Percentiles rank a stretch among this genome's conserved stretches.
phyloP scores from a whole-genome alignment of 139 green algal species.

The Desmodesmus armatus region DNA sequence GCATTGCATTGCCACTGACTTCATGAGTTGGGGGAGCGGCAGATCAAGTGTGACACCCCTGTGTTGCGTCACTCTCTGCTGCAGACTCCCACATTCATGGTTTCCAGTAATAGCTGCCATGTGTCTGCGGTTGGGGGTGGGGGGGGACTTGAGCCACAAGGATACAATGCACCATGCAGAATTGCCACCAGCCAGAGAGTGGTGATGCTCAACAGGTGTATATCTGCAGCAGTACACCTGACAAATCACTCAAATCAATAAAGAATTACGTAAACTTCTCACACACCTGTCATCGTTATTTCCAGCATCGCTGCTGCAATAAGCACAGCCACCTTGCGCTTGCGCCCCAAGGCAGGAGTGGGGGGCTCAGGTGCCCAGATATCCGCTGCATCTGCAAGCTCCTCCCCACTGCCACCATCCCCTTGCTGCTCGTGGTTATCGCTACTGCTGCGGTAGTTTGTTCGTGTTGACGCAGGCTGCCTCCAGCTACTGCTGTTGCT shows the following conservation, averaged over 20 bases:
- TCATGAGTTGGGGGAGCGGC: background rate
- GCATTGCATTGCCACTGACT: background rate
- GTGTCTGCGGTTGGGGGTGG: too few species aligned
- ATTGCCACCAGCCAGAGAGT: too few species aligned
- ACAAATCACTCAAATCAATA: background rate
- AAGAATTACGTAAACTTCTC: background rate
- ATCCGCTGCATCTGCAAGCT: background rate
- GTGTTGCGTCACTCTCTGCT: background rate
- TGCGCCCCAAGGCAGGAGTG: constrained; percentile 25
- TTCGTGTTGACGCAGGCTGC: too few species aligned
- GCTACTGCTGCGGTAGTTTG: background rate
- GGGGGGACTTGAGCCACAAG: too few species aligned
- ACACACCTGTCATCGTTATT: constrained; percentile 45
- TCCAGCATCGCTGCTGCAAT: constrained; percentile 34
- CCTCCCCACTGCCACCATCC: background rate
- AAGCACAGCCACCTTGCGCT: constrained; percentile 41
- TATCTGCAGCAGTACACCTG: background rate
- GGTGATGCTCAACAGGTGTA: background rate
- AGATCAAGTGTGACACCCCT: background rate
- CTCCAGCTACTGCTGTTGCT: background rate
- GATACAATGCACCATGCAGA: too few species aligned
- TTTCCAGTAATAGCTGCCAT: too few species aligned
- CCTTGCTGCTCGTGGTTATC: background rate
- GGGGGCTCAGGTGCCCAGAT: constrained; percentile 34
- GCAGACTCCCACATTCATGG: too few species aligned